These are phyloP conservation scores for Fusarium paranaense DNA, from an alignment of 2,329 filamentous ascomycete genomes.

Conservation along the genomic window DNA sequence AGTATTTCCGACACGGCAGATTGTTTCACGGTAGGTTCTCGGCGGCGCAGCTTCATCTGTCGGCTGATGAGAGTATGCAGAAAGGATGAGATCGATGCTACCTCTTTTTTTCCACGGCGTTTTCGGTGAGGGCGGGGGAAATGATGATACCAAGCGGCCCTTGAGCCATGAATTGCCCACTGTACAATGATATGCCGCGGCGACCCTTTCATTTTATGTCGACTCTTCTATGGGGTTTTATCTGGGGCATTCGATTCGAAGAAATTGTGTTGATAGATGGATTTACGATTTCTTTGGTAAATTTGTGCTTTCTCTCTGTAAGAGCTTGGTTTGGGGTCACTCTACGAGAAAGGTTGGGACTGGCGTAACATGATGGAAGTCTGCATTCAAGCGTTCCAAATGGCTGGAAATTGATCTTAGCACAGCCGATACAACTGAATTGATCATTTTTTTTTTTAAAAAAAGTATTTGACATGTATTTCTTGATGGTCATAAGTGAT, in stretches of 20 bases:
- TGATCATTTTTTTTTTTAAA: not conserved
- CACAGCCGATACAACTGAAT: not conserved
- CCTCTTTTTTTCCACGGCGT: conserved; percentile 8
- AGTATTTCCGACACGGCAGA: not conserved
- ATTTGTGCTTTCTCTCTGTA: not conserved
- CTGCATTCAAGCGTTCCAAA: not conserved
- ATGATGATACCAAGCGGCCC: not conserved
- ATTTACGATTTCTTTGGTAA: not conserved
- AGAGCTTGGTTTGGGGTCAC: not conserved
- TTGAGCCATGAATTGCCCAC: not conserved
- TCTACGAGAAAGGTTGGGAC: not conserved
- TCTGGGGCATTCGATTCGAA: not conserved
- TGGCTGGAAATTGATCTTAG: not conserved
- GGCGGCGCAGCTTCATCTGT: conserved; percentile 1
- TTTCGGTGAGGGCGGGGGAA: conserved; percentile 5
- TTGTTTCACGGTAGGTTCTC: conserved; percentile 20
- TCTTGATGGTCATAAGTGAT: not conserved
- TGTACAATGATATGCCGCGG: conserved; percentile 12
- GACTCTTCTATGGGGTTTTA: not conserved
- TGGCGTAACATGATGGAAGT: not conserved
- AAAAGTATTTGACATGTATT: not conserved
- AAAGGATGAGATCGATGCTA: conserved; percentile 13
- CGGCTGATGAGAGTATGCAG: conserved; percentile 30
- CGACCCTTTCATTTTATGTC: not conserved
- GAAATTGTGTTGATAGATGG: conserved; percentile 6